These are phyloP conservation scores for Colletotrichum plurivorum DNA, from an alignment of 2,329 filamentous ascomycete genomes.

Conservation along the genomic window DNA sequence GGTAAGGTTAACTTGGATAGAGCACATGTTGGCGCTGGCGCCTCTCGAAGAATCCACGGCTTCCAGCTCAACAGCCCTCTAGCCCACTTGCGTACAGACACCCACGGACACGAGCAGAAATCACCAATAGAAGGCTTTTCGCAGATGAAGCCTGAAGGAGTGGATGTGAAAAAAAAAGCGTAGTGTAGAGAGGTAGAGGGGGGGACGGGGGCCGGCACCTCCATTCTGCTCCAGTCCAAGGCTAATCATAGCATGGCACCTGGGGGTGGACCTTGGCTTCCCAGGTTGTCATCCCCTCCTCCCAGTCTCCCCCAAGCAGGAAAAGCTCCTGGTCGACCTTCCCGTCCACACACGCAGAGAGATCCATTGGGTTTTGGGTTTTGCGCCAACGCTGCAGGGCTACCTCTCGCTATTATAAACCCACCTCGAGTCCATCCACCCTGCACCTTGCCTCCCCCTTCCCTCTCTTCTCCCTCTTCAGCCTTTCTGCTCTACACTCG, in stretches of 20 bases:
- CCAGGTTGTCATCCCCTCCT: background rate
- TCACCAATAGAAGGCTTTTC: constrained; percentile 2
- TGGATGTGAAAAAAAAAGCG: background rate
- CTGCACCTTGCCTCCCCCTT: background rate
- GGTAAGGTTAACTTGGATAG: background rate
- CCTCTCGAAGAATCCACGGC: constrained; percentile 7
- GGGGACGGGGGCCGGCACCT: background rate
- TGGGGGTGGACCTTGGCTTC: constrained; percentile 33
- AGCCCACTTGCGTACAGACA: constrained; percentile 25
- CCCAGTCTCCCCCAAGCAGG: constrained; percentile 18
- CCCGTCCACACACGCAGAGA: constrained; percentile 11
- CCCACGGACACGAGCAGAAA: constrained; percentile 26
- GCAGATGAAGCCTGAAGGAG: background rate
- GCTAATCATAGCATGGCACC: constrained; percentile 39
- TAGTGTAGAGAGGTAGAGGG: background rate
- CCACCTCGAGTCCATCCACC: constrained; percentile 34
- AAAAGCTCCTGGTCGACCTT: constrained; percentile 21
- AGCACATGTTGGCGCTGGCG: background rate
- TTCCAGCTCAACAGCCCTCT: constrained; percentile 10
- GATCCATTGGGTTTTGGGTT: constrained; percentile 19
- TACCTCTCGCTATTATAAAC: constrained; percentile 31
- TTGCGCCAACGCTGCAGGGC: constrained; percentile 4
- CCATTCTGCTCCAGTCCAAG: constrained; percentile 17
- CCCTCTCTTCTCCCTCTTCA: constrained; percentile 24
- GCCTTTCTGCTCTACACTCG: constrained; percentile 31